These are phyloP conservation scores for Chaetomiaceae sp. DNA, from an alignment of 2,329 filamentous ascomycete genomes.

Conservation along the genomic window DNA sequence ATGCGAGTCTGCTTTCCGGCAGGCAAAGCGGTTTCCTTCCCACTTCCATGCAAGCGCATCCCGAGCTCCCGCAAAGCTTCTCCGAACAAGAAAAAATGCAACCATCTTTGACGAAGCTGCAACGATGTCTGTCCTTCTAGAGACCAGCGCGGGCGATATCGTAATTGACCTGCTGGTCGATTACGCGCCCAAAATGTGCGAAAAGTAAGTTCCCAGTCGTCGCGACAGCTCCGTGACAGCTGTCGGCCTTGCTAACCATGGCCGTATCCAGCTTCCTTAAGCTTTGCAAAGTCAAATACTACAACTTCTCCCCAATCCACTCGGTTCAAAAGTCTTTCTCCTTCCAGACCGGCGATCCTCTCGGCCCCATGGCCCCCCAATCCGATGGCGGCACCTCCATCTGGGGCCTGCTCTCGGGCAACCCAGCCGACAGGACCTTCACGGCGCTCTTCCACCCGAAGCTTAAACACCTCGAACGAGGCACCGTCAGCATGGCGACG, in stretches of 20 bases:
- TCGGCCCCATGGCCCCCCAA: conserved; percentile 76
- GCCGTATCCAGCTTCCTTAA: conserved; percentile 77
- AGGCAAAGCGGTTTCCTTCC: too few species aligned
- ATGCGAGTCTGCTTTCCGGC: neutral
- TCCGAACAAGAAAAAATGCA: neutral
- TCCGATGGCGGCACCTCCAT: conserved; percentile 92
- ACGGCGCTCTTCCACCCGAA: conserved; percentile 80
- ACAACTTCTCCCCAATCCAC: conserved; percentile 93
- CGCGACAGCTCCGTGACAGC: neutral
- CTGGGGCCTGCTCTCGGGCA: conserved; percentile 74
- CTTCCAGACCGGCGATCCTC: conserved; percentile 91
- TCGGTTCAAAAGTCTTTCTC: conserved; percentile 93
- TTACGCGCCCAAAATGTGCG: conserved; percentile 84
- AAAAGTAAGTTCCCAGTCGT: conserved; percentile 60
- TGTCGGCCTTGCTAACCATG: conserved; percentile 43
- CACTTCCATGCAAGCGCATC: too few species aligned
- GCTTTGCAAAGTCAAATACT: conserved; percentile 98
- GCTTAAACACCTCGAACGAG: conserved; percentile 81
- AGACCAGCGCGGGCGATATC: conserved; percentile 90
- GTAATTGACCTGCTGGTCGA: conserved; percentile 90
- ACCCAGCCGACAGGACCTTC: conserved; percentile 69
- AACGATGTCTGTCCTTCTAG: conserved; percentile 84
- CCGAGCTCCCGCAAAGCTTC: neutral
- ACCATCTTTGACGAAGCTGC: neutral
- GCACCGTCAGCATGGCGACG: conserved; percentile 97